phyloP scores from a whole-genome alignment of 257 asterid genomes.

The Vinca minor region DNA sequence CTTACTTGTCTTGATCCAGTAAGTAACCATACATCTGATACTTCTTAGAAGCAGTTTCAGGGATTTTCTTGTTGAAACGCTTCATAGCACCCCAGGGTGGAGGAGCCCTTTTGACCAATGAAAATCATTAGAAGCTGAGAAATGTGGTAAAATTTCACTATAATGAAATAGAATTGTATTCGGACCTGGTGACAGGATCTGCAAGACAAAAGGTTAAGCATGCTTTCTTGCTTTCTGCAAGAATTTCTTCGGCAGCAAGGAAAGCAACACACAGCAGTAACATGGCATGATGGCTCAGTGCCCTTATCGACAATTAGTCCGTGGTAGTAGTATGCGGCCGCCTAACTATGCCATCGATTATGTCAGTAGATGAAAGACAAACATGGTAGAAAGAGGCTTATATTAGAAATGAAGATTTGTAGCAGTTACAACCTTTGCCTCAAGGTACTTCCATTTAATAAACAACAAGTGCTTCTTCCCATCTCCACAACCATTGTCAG shows the following conservation, averaged over 20 bases:
- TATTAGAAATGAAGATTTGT: not conserved
- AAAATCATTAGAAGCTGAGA: not conserved
- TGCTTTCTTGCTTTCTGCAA: constrained; percentile 68
- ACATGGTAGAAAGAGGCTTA: not conserved
- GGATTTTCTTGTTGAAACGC: constrained; percentile 61
- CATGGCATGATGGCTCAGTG: constrained; percentile 51
- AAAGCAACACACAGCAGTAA: constrained; percentile 56
- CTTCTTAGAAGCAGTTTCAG: constrained; percentile 74
- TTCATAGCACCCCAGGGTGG: constrained; percentile 81
- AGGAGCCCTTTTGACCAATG: constrained; percentile 34
- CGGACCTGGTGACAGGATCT: constrained; percentile 67
- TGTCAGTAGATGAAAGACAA: constrained; percentile 1
- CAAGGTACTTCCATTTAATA: constrained; percentile 76
- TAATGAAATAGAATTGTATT: not conserved
- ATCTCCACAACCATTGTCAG: constrained; percentile 13
- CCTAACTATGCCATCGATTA: constrained; percentile 26
- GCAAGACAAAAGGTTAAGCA: constrained; percentile 74
- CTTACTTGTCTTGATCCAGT: constrained; percentile 61
- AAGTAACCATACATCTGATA: constrained; percentile 66
- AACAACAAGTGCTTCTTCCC: constrained; percentile 55
- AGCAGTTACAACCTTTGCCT: constrained; percentile 56
- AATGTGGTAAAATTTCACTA: not conserved
- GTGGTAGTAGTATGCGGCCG: constrained; percentile 81
- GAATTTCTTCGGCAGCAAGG: constrained; percentile 62
- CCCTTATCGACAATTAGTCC: constrained; percentile 65